Evolutionary conservation across 768 basidiomycete genomes (phyloP), one percentile per base, ranked within the genome.

Genomic region (Agaricus subrufescens): DNA sequence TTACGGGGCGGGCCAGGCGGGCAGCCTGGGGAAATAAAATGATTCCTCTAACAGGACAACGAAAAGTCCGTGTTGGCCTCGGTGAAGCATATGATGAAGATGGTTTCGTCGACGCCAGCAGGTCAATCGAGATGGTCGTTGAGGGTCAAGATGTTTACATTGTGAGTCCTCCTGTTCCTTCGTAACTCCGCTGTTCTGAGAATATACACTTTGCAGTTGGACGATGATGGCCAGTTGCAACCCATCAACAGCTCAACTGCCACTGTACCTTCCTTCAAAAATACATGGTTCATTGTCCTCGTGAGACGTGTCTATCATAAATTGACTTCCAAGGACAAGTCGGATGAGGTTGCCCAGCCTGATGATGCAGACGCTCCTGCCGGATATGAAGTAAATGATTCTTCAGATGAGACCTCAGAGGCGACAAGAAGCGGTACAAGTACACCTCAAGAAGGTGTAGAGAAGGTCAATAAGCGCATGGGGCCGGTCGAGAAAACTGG

Each of bases 11-110:
- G 46, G 93, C 92, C n/a, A 79, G 79, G 55, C 61, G 77, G 40
- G 80, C 84, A 10, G 93, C 93, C 6, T 95, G 92, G 91, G 93
- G 93, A 10, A 78, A 87, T 3, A 91, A 87, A 65, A 68, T 87
- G 72, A 72, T 77, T 14, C 89, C 87, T 1, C 47, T 78, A 26
- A 77, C 78, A 58, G 86, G 82, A 55, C 80, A 76, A 66, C 81
- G 86, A 63, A 94, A 91, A 78, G 91, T 91, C 58, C 89, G 81
- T 63, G 79, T 92, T 25, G 87, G 84, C 64, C 69, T 88, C 4
- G 85, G 85, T 11, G 83, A 80, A 30, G 67, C 70, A 12, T 71
- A 72, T 47, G 82, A 86, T 60, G 84, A 82, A 56, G 83, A 82
- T 52, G 86, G 86, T 3, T 77, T 80, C 56, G 59, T 69, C 15